Conservation (phyloP, 306 rosid species). For the Boehmeria nivea region DNA sequence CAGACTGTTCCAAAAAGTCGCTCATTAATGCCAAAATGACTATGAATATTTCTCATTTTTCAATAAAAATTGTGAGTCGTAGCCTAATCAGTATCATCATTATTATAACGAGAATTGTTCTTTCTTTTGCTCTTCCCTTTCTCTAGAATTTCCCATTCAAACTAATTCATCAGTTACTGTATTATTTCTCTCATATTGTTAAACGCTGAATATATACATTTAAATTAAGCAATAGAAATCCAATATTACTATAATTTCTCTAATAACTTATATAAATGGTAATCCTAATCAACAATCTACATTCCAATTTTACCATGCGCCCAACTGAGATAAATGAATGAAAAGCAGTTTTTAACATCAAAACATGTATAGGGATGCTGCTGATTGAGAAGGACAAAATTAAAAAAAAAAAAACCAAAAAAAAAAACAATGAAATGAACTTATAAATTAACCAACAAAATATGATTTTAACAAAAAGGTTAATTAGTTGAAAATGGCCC, state of each 20-base stretch:
- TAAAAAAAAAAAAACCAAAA: not conserved
- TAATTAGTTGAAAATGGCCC: not conserved
- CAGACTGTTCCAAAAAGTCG: not conserved
- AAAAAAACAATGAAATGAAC: not conserved
- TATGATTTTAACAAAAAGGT: not conserved
- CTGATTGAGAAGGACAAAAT: not conserved
- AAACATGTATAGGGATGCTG: too few relatives aligned
- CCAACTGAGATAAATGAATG: too few relatives aligned
- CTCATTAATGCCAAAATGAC: not conserved
- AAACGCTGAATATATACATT: too few relatives aligned
- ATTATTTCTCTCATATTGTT: too few relatives aligned
- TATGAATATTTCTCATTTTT: not conserved
- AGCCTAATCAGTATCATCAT: not conserved
- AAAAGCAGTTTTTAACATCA: too few relatives aligned
- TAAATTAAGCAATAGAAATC: too few relatives aligned
- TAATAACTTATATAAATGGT: too few relatives aligned
- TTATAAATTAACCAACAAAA: constrained; percentile 3
- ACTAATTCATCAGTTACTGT: too few relatives aligned
- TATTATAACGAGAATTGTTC: not conserved
- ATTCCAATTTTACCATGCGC: too few relatives aligned
- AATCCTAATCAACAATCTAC: too few relatives aligned
- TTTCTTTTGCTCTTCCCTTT: too few relatives aligned
- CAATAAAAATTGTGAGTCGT: not conserved
- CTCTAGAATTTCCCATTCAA: not conserved
- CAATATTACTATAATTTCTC: too few relatives aligned